Evolutionary conservation across 345 rosid genomes (phyloP), one percentile per base, ranked within the genome.

Genomic region (Balakata baccata): DNA sequence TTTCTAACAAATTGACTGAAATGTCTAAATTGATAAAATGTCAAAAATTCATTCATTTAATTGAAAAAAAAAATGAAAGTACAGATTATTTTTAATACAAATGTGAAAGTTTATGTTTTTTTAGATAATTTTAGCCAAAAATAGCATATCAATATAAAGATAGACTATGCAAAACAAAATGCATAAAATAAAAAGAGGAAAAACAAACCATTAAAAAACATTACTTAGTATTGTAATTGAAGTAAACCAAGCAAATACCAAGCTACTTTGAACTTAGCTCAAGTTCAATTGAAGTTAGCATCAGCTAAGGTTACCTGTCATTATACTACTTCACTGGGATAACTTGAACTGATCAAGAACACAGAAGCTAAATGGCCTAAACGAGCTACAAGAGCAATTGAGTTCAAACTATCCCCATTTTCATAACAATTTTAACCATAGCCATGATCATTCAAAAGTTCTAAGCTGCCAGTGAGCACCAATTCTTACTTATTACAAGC

Each of bases 121-220:
- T n/a, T n/a, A n/a, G n/a, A n/a, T n/a, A n/a, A n/a, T n/a, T n/a
- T n/a, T n/a, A 78, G 84, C 54, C 81, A 72, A 72, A 79, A 78
- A 50, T 51, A 76, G 68, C 67, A 59, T 45, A 54, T 39, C 10
- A 53, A 63, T 64, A 66, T 11, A 50, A 66, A 62, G 16, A 38
- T 12, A 39, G 8, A 38, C 13, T 1, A 66, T 10, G 54, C 38
- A 66, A 46, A 61, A 34, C 43, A 6, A 54, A 54, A 54, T 54
- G 11, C 54, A 20, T 7, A 46, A 66, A 11, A 46, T 45, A 46
- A 4, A 46, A 20, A 12, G 22, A 45, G 53, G 1, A 9, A 29
- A 11, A 66, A 0, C 0, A 8, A 64, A 17, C 18, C 12, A 18
- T n/a, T 18, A 23, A 39, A 16, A 63, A 63, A 5, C 23, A 29